Percentiles rank a stretch among this genome's conserved stretches.
Conservation (phyloP, 148 eudicot species). For the Dianthus caryophyllus region DNA sequence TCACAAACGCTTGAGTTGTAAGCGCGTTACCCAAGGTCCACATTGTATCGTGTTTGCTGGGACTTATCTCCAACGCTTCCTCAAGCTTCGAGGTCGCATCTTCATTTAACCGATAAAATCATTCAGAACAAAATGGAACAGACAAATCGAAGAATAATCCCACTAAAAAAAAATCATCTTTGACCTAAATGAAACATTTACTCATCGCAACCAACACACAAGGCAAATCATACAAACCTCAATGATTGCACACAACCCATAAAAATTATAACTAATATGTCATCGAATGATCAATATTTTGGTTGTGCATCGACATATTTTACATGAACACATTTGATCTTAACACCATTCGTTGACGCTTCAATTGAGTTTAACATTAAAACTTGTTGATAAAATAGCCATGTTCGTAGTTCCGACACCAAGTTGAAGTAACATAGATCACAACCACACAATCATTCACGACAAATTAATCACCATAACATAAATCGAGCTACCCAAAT, state of each 20-base stretch:
- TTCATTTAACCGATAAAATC: slow-evolving; percentile 13
- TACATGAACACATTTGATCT: too few relatives aligned
- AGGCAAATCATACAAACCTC: not conserved
- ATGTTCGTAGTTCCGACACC: too few relatives aligned
- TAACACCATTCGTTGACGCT: too few relatives aligned
- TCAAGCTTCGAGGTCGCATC: slow-evolving; percentile 42
- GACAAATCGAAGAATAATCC: too few relatives aligned
- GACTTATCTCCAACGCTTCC: slow-evolving; percentile 39
- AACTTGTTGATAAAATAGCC: too few relatives aligned
- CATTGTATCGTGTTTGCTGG: slow-evolving; percentile 38
- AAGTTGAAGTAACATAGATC: too few relatives aligned
- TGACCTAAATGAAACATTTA: not conserved
- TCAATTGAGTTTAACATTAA: too few relatives aligned
- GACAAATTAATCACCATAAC: not conserved
- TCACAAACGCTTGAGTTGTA: slow-evolving; percentile 35
- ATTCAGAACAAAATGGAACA: not conserved
- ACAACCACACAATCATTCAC: too few relatives aligned
- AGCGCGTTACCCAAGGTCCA: slow-evolving; percentile 48
- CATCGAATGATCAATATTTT: too few relatives aligned
- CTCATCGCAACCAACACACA: not conserved
- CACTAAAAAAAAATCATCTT: not conserved
- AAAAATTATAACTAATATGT: not conserved
- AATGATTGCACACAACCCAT: not conserved
- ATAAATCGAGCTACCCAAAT: not conserved
- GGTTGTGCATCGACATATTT: too few relatives aligned